Base-by-base conservation (phyloP, 495 filamentous ascomycete species). In the Aspergillus ostianus region DNA sequence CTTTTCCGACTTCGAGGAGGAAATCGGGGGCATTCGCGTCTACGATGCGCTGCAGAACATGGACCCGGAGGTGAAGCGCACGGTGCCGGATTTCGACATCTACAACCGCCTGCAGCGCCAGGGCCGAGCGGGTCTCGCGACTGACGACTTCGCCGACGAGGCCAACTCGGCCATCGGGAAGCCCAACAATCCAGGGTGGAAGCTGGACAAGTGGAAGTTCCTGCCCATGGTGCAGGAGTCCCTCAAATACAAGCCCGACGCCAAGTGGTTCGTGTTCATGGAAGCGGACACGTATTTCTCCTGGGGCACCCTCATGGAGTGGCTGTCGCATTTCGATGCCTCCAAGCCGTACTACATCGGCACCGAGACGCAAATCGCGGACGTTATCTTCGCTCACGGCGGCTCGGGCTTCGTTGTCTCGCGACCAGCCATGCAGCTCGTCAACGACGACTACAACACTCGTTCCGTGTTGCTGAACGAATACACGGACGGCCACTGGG, bases 181-280 rank as follows among this genome's bases (percentile, higher is more conserved):
- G 57, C 76, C 77, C 2, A 77, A 78, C 29, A 80, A 80, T 58
- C 76, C 78, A 0, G 78, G 78, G 23, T 84, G 82, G 82, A 81
- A 80, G 36, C 73, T 85, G 18, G 83, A 85, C 59, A 84, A 84
- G 62, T 85, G 81, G 81, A 85, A 85, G 67, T 81, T 82, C 60
- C 62, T 85, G 15, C 82, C 82, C 15, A 84, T 85, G 80, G 71
- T 80, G 4, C 73, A 79, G 57, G 71, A 78, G 58, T 73, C 82
- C 2, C 73, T 79, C 47, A 61, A 60, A 9, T 56, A 67, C 47
- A 75, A 75, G 36, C 78, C 80, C 17, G 68, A 79, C 49, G 80
- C 81, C 19, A 82, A 87, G 58, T 90, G 85, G 84, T 90, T 85
- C 64, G 65, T 89, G 50, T 87, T 89, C 65, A 83, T 89, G 69